Evolutionary conservation across 148 eudicot genomes (phyloP), one percentile per base, ranked within the genome.

Genomic region (Bassia scoparia): DNA sequence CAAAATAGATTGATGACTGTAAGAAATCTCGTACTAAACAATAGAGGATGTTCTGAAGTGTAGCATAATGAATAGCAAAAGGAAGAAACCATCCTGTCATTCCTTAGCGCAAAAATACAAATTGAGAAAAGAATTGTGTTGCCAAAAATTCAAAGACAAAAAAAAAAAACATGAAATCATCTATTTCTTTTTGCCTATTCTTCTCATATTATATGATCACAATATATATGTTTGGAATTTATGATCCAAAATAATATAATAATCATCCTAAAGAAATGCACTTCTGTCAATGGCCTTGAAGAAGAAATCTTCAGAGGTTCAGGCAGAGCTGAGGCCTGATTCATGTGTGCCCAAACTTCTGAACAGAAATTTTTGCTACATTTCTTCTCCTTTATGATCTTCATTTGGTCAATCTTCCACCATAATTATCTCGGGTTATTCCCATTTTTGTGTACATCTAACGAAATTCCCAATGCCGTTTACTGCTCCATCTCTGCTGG

Each of bases 401-500:
- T 83, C 54, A 54, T 91, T 4, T 91, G 90, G 91, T 86, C 89
- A 59, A n/a, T 87, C 87, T 68, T 79, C 88, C 29, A 83, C 90
- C 68, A 85, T 90, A 27, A 74, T 86, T 29, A 82, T 89, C 35
- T 82, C 94, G 0, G 88, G 89, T 35, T 41, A 76, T 87, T 18
- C 80, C 89, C 59, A 91, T 86, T 56, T 91, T 11, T 91, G 97
- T 23, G 79, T 89, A 83, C 91, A 2, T 89, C 93, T 14, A 72
- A n/a, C 72, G 93, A 35, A 89, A 79, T 71, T 90, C 89, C n/a
- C 73, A 77, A 71, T 74, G 81, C 78, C 56, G 88, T 81, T 35
- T 87, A 89, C n/a, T 91, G 97, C 68, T 79, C n/a, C n/a, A n/a
- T 90, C 37, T 85, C 91, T 16, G 87, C 88, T 21, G 89, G 86